Conservation (phyloP, 2,329 filamentous ascomycete species). For the Pseudonectria foliicola region DNA sequence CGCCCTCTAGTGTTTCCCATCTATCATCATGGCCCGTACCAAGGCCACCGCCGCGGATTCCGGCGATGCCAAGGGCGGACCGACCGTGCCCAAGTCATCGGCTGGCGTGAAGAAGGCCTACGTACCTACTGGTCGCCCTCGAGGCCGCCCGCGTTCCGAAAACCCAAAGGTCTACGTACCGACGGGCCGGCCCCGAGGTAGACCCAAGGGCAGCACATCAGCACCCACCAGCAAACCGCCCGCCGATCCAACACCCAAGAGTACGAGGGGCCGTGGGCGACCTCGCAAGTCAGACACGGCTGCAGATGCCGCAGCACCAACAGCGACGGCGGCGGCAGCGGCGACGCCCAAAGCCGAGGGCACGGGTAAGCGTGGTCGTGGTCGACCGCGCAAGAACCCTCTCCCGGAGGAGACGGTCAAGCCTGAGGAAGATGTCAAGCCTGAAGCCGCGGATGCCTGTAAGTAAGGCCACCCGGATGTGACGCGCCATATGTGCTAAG, state of each 20-base stretch:
- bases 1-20: no score
- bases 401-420: slow-evolving; percentile 17
- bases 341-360: slow-evolving; percentile 3
- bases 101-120: slow-evolving; percentile 33
- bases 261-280: slow-evolving; percentile 21
- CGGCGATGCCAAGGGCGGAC: slow-evolving; percentile 5
- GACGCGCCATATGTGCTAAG: no score
- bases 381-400: slow-evolving; percentile 27
- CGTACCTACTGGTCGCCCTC: slow-evolving; percentile 32
- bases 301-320: slow-evolving; percentile 7
- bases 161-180: slow-evolving; percentile 28
- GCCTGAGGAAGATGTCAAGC: slow-evolving; percentile 11
- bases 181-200: slow-evolving; percentile 40
- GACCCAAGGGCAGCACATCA: slow-evolving; percentile 36
- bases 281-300: slow-evolving; percentile 22
- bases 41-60: slow-evolving; percentile 24
- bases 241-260: slow-evolving; percentile 12
- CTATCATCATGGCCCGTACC: slow-evolving; percentile 25
- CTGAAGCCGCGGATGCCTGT: slow-evolving; percentile 10
- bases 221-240: slow-evolving; percentile 8
- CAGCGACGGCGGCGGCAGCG: slow-evolving; percentile 7
- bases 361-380: slow-evolving; percentile 18
- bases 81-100: slow-evolving; percentile 21
- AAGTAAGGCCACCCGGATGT: not conserved
- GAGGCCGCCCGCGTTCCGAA: slow-evolving; percentile 35